Evolutionary conservation across 495 filamentous ascomycete species (phyloP), one percentile per base, ranked within the genome.

Genomic region (Aspergillus nanangensis): DNA sequence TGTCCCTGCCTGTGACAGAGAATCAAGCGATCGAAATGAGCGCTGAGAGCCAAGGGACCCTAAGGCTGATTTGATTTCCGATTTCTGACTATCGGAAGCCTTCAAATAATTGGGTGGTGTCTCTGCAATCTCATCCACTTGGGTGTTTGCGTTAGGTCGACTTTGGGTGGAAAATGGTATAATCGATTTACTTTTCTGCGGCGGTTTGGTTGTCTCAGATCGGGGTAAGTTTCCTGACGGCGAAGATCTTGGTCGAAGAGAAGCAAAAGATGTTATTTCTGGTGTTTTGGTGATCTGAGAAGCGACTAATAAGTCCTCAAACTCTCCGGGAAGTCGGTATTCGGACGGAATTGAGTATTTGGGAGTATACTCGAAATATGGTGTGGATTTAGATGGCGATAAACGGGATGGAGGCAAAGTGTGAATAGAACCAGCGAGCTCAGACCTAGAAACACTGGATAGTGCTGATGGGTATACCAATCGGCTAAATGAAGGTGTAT

Each of bases 61-160:
- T 27, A 10, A 11, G 9, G 18, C 9, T 10, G 50, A 13, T 15
- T 20, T 21, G 5, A 11, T 8, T 13, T 17, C 27, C 3, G 47
- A 31, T 11, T 8, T 23, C 36, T 51, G 51, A 21, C 19, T 54
- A 21, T 38, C 27, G 24, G 37, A 9, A 4, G 20, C 19, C 32
- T 10, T 34, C 19, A 24, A 33, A 11, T 18, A 19, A 23, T 19
- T 31, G 33, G 47, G 37, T 13, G 62, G 57, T 10, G 60, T 66
- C 38, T 66, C 63, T 8, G 60, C 48, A 36, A 66, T 55, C 31
- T 63, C 60, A 23, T 27, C 19, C 7, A 40, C 25, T 36, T 49
- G 23, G 14, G 10, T 31, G 10, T 10, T 29, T 14, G 15, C 34
- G 38, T 33, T 33, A 33, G 27, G 19, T 18, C 7, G 21, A 33